A percentile compares a stretch with the other conserved stretches of the same genome.
Evolutionary conservation across 306 rosid species (phyloP).

Genomic region (Quercus variabilis): DNA sequence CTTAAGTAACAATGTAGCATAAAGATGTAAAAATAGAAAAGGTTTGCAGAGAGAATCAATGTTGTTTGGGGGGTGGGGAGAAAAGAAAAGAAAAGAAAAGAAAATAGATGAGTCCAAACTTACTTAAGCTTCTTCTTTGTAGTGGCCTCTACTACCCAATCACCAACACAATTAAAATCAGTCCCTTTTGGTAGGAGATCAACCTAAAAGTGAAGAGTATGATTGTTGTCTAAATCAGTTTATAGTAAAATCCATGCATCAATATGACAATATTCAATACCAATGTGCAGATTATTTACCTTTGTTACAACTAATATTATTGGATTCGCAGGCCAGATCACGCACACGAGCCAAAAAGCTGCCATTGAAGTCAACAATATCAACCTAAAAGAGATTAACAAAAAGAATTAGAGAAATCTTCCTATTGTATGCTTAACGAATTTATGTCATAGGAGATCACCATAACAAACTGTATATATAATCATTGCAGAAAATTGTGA

Average conservation of each 20-base stretch:
- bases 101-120: constrained; percentile 19
- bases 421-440: not conserved
- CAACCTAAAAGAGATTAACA: constrained; percentile 64
- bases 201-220: constrained; percentile 55
- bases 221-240: too few species aligned
- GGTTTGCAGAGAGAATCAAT: not conserved
- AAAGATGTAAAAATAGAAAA: not conserved
- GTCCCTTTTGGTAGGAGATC: constrained; percentile 93
- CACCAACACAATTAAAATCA: constrained; percentile 88
- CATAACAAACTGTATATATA: too few species aligned
- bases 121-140: constrained; percentile 81
- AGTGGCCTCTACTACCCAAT: constrained; percentile 93
- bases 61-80: not conserved
- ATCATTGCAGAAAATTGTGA: too few species aligned
- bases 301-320: constrained; percentile 87
- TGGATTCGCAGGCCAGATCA: too few species aligned
- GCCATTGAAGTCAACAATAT: constrained; percentile 93
- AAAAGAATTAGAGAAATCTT: constrained; percentile 25
- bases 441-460: too few species aligned
- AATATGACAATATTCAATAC: not conserved
- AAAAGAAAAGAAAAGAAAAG: constrained; percentile 2
- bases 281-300: constrained; percentile 38
- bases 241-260: too few species aligned
- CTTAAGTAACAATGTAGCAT: not conserved
- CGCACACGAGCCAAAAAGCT: constrained; percentile 84